Evolutionary conservation across 2,329 filamentous ascomycete species (phyloP), one percentile per base, ranked within the genome.

Genomic region (Sarocladium kiliense): DNA sequence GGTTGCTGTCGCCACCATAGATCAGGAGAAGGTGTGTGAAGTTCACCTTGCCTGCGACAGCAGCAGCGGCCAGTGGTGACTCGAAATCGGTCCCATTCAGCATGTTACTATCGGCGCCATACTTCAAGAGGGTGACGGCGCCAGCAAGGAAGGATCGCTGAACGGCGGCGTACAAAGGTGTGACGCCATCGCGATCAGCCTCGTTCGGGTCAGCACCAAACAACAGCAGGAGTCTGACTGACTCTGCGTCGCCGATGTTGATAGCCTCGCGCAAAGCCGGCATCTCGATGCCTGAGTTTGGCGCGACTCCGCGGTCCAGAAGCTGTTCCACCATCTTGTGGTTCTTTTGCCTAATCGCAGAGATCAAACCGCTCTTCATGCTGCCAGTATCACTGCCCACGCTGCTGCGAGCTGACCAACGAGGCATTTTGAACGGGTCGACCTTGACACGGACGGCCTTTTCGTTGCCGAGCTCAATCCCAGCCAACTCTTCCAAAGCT

Each of bases 41-140:
- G 55, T 80, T 77, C 25, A 79, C 69, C 60, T 81, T 81, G 62
- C 79, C 77, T 47, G 77, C 75, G 1, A 73, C 64, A 45, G 77
- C 72, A 16, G 83, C 75, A 51, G 76, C 61, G 18, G 75, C 73
- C 30, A 87, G 70, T 0, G 85, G 78, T 1, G 80, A 78, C 58
- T 86, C 82, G 3, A 74, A 66, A 10, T 79, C 75, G 0, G 74
- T 66, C 0, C 80, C 77, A 1, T 74, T 71, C 1, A 72, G 67
- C 45, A 80, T 70, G 62, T 83, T 83, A 10, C 77, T 77, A 63
- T 82, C 81, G 16, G 81, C 81, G 11, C 84, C 82, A 58, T 88
- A 87, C 68, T 86, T 85, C 60, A 86, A 74, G 3, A 88, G 75
- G 53, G 80, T 70, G 27, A 78, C 78, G 0, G 83, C 81, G 2